phyloP scores from a whole-genome alignment of 2,329 filamentous ascomycete genomes.

The Scedosporium apiospermum region DNA sequence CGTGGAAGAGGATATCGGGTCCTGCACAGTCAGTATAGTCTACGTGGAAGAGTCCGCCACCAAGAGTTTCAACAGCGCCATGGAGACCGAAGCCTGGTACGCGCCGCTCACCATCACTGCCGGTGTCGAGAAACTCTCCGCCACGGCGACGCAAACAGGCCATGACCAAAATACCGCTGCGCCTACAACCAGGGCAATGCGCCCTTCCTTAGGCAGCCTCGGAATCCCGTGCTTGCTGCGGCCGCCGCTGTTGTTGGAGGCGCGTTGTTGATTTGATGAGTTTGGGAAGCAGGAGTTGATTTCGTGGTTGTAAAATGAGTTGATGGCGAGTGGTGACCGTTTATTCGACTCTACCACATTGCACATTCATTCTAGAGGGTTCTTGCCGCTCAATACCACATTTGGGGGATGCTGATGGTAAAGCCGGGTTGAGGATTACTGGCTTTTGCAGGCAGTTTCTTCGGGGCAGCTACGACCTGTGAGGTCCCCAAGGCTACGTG shows the following conservation, averaged over 20 bases:
- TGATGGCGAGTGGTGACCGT: neutral
- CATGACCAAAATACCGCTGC: neutral
- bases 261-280: neutral
- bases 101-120: neutral
- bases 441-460: too few species aligned
- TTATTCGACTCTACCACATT: too few species aligned
- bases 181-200: neutral
- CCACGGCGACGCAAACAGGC: neutral
- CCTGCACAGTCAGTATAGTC: neutral
- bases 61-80: neutral
- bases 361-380: too few species aligned
- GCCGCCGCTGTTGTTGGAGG: neutral
- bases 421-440: too few species aligned
- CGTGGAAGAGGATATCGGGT: too few species aligned
- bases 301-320: neutral
- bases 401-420: too few species aligned
- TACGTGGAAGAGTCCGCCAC: neutral
- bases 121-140: neutral
- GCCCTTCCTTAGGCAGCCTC: neutral
- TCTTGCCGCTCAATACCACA: too few species aligned
- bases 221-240: neutral
- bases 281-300: neutral
- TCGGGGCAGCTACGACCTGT: too few species aligned
- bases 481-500: too few species aligned
- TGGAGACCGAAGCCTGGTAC: neutral